Evolutionary conservation across 2,329 filamentous ascomycete genomes (phyloP), one percentile per base, ranked within the genome.

Genomic region (Lasiodiplodia gonubiensis): DNA sequence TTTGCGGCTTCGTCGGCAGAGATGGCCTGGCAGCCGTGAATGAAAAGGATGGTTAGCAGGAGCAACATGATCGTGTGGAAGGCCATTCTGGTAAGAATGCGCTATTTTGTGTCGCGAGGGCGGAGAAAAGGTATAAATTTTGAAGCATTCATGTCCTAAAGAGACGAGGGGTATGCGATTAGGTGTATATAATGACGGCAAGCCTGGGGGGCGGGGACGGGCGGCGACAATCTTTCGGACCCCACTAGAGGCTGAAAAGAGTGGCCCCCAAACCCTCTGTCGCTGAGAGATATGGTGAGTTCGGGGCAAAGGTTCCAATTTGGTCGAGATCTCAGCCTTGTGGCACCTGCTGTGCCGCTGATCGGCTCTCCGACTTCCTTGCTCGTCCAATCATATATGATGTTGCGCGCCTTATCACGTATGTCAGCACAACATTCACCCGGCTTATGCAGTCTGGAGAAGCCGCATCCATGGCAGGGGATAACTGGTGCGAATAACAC

Each of bases 191-290:
- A 55, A n/a, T 12, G 10, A 30, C n/a, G 51, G 30, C 10, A 8
- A 18, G 18, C 10, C 18, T 21, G 33, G 30, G 33, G 53, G 10
- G 11, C 27, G 51, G 23, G 18, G 30, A 8, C 18, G 42, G n/a
- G 18, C 35, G 12, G 16, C 49, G 49, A n/a, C 30, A 7, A 7
- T 10, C 33, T 18, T 21, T 39, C 21, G 30, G 53, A 55, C 33
- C 53, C 33, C 30, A 55, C 30, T 55, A 4, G 53, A 55, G 53
- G 53, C 53, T 55, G 53, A 55, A 37, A 55, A n/a, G 14, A 21
- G 21, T n/a, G 10, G 30, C 33, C 53, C 30, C 53, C 27, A 55
- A 30, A 10, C 42, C 14, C 14, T 27, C 25, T 54, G 11, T 10
- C 25, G 33, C 25, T 7, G 25, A 11, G 51, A 33, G 12, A 16